Evolutionary conservation across 164 flowering plant species (phyloP).

Genomic region (Vitis rotundifolia): DNA sequence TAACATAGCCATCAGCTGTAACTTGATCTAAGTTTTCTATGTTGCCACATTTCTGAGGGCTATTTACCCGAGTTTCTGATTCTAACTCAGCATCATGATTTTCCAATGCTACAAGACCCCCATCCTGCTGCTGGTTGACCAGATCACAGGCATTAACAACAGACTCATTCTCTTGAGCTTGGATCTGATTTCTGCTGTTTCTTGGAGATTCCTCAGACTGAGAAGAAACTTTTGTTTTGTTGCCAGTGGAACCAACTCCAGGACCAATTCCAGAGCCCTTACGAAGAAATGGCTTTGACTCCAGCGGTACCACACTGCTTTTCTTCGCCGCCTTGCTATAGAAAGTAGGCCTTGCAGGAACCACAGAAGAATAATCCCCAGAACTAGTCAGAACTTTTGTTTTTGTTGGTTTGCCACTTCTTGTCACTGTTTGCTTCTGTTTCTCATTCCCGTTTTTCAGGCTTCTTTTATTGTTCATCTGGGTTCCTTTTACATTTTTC

Average conservation of each 20-base stretch:
- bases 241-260: slow-evolving; percentile 31
- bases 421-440: slow-evolving; percentile 35
- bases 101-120: slow-evolving; percentile 12
- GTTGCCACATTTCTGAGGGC: slow-evolving; percentile 28
- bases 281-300: slow-evolving; percentile 66
- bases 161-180: slow-evolving; percentile 36
- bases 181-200: slow-evolving; percentile 24
- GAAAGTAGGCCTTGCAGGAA: slow-evolving; percentile 53
- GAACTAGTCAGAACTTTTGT: slow-evolving; percentile 31
- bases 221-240: slow-evolving; percentile 40
- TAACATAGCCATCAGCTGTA: slow-evolving; percentile 28
- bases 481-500: slow-evolving; percentile 34
- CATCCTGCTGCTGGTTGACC: slow-evolving; percentile 30
- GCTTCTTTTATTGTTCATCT: slow-evolving; percentile 25
- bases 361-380: slow-evolving; percentile 34
- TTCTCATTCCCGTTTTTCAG: slow-evolving; percentile 36
- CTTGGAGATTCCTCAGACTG: slow-evolving; percentile 37
- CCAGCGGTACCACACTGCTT: slow-evolving; percentile 85
- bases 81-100: slow-evolving; percentile 25
- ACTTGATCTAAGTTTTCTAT: slow-evolving; percentile 28
- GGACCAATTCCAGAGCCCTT: slow-evolving; percentile 55
- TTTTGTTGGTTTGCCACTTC: slow-evolving; percentile 39
- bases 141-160: slow-evolving; percentile 24
- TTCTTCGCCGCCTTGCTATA: slow-evolving; percentile 69
- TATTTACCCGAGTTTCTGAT: slow-evolving; percentile 30